Base-by-base conservation (phyloP, 163 green algal genomes). In the Scenedesmus sp. region DNA sequence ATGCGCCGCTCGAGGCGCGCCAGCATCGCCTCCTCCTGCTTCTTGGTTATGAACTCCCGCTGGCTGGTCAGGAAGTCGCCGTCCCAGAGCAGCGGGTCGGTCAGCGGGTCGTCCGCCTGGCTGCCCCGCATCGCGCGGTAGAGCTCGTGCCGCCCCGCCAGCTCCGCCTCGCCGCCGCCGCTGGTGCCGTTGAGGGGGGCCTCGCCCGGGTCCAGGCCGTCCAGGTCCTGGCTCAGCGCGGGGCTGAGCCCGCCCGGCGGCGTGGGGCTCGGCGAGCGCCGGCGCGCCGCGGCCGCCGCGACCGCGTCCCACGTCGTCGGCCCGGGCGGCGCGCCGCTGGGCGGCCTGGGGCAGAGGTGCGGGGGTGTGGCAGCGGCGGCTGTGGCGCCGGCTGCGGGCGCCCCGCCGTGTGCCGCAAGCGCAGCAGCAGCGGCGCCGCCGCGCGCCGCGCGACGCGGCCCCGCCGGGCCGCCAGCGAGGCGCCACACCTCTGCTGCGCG, bases 261-360 rank as follows among this genome's bases (percentile, higher is more conserved):
- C 93, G 9, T 93, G 92, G 4, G 97, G 87, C n/a, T 96, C 92
- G 5, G 92, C 87, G 13, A 97, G 80, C 42, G 74, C 86, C 24
- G 96, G 82, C 0, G 87, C 84, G 2, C 78, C 70, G 11, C 63
- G 72, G 18, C 70, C 56, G 90, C 91, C 94, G 78, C 93, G 77
- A 51, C 92, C 42, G 9, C 17, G 15, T 26, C 42, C 48, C 18
- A 57, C 15, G 48, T 57, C 18, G 48, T 57, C 15, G 48, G 48
- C 48, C 17, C 15, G 15, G 17, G 15, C 17, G 18, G 48, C 15
- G 48, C 18, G n/a, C n/a, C n/a, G n/a, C n/a, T n/a, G n/a, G n/a
- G n/a, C n/a, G n/a, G n/a, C n/a, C n/a, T n/a, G n/a, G n/a, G n/a
- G n/a, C n/a, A n/a, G n/a, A n/a, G n/a, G n/a, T n/a, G n/a, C n/a